Evolutionary conservation across 495 filamentous ascomycete genomes (phyloP), one percentile per base, ranked within the genome.

Genomic region (Penicillium dipodomyicola): DNA sequence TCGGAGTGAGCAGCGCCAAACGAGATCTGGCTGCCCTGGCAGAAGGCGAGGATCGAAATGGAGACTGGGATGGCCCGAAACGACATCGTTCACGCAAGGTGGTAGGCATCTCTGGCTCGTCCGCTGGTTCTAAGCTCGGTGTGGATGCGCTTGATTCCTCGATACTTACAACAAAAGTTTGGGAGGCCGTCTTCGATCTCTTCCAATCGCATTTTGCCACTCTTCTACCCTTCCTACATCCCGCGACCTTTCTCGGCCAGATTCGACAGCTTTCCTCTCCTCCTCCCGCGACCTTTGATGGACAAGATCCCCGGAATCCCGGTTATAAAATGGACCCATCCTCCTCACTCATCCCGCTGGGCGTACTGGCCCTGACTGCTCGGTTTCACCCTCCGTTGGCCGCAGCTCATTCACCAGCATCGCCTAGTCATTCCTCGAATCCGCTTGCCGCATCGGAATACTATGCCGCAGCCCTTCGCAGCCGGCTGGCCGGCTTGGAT

Each of bases 121-220:
- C 70, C 14, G 68, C 74, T 41, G 68, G 65, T 5, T 65, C 73
- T 39, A 74, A 71, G 52, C 65, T 67, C 3, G 64, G 64, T 19
- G 49, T 71, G 14, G 75, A 79, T 59, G 72, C 58, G n/a, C 67
- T 79, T 7, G 74, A 78, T 57, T 61, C 75, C n/a, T 69, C 73
- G 0, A 77, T 87, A 49, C 75, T 90, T 29, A 87, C 85, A n/a
- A 77, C 83, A 33, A 82, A 88, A 52, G 73, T 87, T 4, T 90
- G 85, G 85, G 82, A 83, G 59, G 82, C 72, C 32, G 68, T 90
- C 58, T 88, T 90, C 60, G 88, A 92, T 58, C 82, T 90, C 46
- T 96, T 90, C 68, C 85, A 91, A 71, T 77, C 89, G 15, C 89
- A 96, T 68, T 93, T 87, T 66, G 87, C 88, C 0, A 87, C 90